Evolutionary conservation across 2,329 filamentous ascomycete genomes (phyloP), one percentile per base, ranked within the genome.

Genomic region (Aspergillus chevalieri): DNA sequence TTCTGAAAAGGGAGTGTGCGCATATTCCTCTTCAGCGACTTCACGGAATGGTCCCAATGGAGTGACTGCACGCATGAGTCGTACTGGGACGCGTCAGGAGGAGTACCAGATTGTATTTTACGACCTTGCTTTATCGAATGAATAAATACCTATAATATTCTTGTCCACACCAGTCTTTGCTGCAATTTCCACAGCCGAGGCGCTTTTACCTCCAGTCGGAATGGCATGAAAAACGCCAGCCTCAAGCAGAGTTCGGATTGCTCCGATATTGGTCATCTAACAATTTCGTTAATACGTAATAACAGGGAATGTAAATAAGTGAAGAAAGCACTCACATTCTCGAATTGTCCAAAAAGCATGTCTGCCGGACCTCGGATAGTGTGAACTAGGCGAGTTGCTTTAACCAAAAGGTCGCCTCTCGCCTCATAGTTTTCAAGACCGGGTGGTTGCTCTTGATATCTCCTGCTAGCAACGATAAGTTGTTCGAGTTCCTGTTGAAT

Each of bases 321-420:
- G 6, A 17, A 36, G n/a, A 17, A 44, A 10, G 21, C 6, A 30
- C 51, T 39, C n/a, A 53, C 51, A 48, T 55, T 43, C 24, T 57
- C 55, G n/a, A 57, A 53, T 6, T 53, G 47, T n/a, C 49, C 48
- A 49, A 58, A 60, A 5, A 59, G 48, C 43, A 53, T 49, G 24
- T 59, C 53, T 9, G 48, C 52, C n/a, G 58, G 58, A 6, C 58
- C 58, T 12, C 53, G 55, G 28, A 60, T 52, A 6, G 55, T 54
- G 30, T 56, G 53, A 7, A 52, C 17, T 34, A 55, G 49, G 4
- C 43, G 47, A 19, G 46, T 46, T 28, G 53, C 51, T 30, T 54
- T 51, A 3, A 24, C 14, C 47, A 49, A 33, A 2, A 52, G 36
- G 21, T 48, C 28, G 7, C 49, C 47, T 28, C 44, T 43, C 12